A percentile compares a stretch with the other conserved stretches of the same genome.
Conservation (phyloP, 1,284 basidiomycete species). For the Ceratobasidium sp. region DNA sequence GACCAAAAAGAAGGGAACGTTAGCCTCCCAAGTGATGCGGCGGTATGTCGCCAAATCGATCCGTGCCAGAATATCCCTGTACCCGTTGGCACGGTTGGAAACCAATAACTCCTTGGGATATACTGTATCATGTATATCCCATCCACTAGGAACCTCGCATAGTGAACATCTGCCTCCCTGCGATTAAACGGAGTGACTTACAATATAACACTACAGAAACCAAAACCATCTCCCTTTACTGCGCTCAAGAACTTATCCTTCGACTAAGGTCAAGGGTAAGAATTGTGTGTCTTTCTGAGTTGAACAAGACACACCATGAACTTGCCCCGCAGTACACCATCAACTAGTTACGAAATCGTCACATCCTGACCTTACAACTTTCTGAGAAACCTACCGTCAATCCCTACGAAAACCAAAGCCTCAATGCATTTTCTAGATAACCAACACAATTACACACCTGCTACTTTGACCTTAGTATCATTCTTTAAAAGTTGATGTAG, state of each 20-base stretch:
- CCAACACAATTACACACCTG: constrained; percentile 68
- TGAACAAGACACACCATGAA: constrained; percentile 74
- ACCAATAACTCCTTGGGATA: constrained; percentile 90
- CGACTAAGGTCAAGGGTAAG: constrained; percentile 63
- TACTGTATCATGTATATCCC: constrained; percentile 89
- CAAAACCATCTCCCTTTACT: constrained; percentile 86
- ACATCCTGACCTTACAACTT: background rate
- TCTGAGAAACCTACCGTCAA: constrained; percentile 53
- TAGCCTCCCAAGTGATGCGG: constrained; percentile 91
- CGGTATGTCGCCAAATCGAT: constrained; percentile 90
- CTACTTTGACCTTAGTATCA: constrained; percentile 93
- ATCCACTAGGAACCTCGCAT: constrained; percentile 67
- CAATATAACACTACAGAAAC: constrained; percentile 94
- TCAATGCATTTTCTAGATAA: constrained; percentile 13
- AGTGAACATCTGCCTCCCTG: constrained; percentile 29
- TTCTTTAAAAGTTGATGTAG: constrained; percentile 68
- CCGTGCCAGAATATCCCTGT: constrained; percentile 85
- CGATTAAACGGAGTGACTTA: constrained; percentile 57
- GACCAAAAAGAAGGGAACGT: constrained; percentile 93
- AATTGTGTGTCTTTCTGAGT: constrained; percentile 41
- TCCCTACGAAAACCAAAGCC: constrained; percentile 48
- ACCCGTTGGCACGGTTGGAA: constrained; percentile 92
- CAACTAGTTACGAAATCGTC: constrained; percentile 66
- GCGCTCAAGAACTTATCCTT: constrained; percentile 93
- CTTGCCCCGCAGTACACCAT: constrained; percentile 94